Conservation (phyloP, 257 asterid species). For the Salvia rosmarinus region DNA sequence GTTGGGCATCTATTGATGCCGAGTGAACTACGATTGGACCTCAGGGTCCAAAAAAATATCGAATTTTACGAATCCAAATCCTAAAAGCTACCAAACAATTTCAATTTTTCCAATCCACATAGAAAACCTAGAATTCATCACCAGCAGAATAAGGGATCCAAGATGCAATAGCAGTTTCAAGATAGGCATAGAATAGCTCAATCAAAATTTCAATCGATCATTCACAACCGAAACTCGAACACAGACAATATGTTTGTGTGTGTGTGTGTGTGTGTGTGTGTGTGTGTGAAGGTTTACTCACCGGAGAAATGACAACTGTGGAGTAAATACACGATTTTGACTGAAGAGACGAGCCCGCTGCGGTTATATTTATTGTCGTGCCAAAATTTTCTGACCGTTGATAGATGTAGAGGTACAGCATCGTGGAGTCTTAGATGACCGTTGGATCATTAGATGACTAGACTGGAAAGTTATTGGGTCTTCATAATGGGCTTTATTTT, state of each 20-base stretch:
- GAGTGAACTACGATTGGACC: neutral
- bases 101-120: neutral
- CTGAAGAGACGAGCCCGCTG: neutral
- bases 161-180: conserved; percentile 16
- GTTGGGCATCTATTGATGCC: neutral
- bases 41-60: neutral
- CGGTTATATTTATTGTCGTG: neutral
- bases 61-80: neutral
- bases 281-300: conserved; percentile 10
- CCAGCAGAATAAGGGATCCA: neutral
- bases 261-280: neutral
- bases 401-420: neutral
- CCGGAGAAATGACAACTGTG: conserved; percentile 25
- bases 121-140: conserved; percentile 15
- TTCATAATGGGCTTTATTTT: neutral
- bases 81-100: neutral
- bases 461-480: neutral
- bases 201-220: neutral
- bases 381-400: conserved; percentile 4
- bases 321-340: neutral
- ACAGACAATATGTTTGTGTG: too few species aligned
- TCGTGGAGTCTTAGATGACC: neutral
- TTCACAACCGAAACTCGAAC: neutral
- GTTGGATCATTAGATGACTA: neutral
- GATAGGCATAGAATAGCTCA: neutral